These are phyloP conservation scores for Populus simonii DNA, from an alignment of 345 rosid species.

Conservation along the genomic window DNA sequence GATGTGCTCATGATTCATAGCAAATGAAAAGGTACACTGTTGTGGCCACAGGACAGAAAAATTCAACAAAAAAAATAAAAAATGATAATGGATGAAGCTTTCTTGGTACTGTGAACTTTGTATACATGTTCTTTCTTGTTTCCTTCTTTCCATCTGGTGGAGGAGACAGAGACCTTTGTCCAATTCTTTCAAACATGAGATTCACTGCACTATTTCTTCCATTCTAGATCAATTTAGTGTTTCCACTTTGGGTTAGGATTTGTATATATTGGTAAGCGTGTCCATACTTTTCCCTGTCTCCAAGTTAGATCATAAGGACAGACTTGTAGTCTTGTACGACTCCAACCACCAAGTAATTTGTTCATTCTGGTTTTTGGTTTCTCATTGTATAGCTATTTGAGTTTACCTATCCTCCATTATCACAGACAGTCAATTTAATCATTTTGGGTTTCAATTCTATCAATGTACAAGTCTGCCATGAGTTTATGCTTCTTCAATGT, in stretches of 20 bases:
- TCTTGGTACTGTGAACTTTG: not conserved
- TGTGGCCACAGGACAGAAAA: not conserved
- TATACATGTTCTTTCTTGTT: not conserved
- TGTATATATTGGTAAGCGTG: not conserved
- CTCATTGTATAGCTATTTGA: not conserved
- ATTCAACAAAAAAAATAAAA: not conserved
- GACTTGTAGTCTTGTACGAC: not conserved
- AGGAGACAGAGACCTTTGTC: not conserved
- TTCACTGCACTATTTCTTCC: not conserved
- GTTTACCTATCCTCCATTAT: not conserved
- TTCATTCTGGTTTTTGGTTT: not conserved
- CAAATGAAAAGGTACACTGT: not conserved
- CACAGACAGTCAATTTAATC: not conserved
- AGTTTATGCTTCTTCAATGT: not conserved
- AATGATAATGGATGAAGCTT: not conserved
- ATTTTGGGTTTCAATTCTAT: not conserved
- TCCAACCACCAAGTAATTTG: not conserved
- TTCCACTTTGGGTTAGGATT: not conserved
- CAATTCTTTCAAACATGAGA: not conserved
- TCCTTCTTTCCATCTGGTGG: not conserved
- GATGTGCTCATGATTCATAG: not conserved
- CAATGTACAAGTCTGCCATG: not conserved
- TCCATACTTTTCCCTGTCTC: not conserved
- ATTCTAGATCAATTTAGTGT: not conserved
- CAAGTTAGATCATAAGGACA: not conserved